These are phyloP conservation scores for Daldinia bambusicola DNA, from an alignment of 495 filamentous ascomycete genomes.

Conservation along the genomic window DNA sequence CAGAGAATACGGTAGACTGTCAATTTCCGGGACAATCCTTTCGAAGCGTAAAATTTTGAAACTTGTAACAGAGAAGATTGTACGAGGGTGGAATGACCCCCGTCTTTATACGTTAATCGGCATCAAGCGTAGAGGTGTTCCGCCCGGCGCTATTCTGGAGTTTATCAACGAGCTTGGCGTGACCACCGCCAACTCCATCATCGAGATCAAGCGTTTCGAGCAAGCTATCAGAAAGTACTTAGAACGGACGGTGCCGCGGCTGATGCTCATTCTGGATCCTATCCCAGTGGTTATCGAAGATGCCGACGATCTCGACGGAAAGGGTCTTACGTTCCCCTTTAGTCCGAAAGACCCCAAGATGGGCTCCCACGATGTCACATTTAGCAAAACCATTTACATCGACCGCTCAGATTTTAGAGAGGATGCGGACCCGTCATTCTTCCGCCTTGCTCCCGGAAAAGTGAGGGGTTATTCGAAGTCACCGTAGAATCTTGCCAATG, in stretches of 20 bases:
- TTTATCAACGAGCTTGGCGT: slow-evolving; percentile 93
- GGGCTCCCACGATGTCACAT: slow-evolving; percentile 65
- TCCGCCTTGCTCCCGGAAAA: slow-evolving; percentile 92
- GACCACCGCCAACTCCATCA: slow-evolving; percentile 76
- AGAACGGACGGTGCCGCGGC: slow-evolving; percentile 82
- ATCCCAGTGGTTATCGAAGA: slow-evolving; percentile 82
- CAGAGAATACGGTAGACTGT: slow-evolving; percentile 75
- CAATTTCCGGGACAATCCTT: slow-evolving; percentile 81
- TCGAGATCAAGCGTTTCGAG: slow-evolving; percentile 80
- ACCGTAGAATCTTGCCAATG: not conserved
- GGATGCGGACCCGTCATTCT: slow-evolving; percentile 65
- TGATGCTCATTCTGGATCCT: slow-evolving; percentile 88
- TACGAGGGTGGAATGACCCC: slow-evolving; percentile 89
- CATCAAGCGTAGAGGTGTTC: slow-evolving; percentile 82
- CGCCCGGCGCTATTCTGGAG: slow-evolving; percentile 84
- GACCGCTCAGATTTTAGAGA: slow-evolving; percentile 93
- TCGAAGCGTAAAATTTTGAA: slow-evolving; percentile 84
- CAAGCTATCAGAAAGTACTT: slow-evolving; percentile 82
- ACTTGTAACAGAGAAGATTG: slow-evolving; percentile 75
- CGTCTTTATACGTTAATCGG: slow-evolving; percentile 89
- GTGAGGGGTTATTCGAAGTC: slow-evolving; percentile 12
- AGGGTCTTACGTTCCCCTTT: slow-evolving; percentile 71
- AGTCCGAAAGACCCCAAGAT: slow-evolving; percentile 75
- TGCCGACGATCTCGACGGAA: slow-evolving; percentile 70
- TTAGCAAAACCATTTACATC: slow-evolving; percentile 90